Conservation (phyloP, 164 flowering plant genomes). For the Stephania japonica region DNA sequence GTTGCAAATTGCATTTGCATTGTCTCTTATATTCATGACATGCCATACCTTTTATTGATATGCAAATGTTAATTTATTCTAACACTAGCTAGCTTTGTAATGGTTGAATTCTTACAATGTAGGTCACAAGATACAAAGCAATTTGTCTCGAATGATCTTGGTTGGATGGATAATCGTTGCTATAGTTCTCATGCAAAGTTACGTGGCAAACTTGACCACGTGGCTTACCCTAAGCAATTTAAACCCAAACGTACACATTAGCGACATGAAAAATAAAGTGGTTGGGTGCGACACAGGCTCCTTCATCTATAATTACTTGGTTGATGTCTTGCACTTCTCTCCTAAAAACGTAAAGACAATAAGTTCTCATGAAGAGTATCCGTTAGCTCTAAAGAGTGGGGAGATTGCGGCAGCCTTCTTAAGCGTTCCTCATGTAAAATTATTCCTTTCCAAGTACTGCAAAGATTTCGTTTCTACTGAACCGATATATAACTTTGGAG, state of each 20-base stretch:
- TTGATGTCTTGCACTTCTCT: slow-evolving; percentile 13
- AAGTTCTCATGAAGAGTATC: not conserved
- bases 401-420: not conserved
- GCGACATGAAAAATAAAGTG: slow-evolving; percentile 8
- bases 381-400: not conserved
- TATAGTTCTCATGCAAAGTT: slow-evolving; percentile 25
- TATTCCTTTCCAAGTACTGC: slow-evolving; percentile 1
- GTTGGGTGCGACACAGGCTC: slow-evolving; percentile 24
- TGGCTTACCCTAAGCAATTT: slow-evolving; percentile 23
- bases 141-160: slow-evolving; percentile 23
- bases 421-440: not conserved
- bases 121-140: slow-evolving; percentile 26
- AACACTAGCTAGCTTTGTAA: not conserved
- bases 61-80: no score
- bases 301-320: slow-evolving; percentile 20
- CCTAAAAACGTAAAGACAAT: not conserved
- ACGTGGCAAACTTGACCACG: slow-evolving; percentile 29
- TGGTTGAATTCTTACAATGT: not conserved
- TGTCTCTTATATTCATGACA: not conserved
- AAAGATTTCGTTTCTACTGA: not conserved
- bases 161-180: slow-evolving; percentile 32
- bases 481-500: not conserved
- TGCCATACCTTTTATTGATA: not conserved
- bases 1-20: no score
- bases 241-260: slow-evolving; percentile 11